Percentiles rank a stretch among this genome's conserved stretches.
phyloP scores from a whole-genome alignment of 768 basidiomycete genomes.

The Leccinum uliginosum region DNA sequence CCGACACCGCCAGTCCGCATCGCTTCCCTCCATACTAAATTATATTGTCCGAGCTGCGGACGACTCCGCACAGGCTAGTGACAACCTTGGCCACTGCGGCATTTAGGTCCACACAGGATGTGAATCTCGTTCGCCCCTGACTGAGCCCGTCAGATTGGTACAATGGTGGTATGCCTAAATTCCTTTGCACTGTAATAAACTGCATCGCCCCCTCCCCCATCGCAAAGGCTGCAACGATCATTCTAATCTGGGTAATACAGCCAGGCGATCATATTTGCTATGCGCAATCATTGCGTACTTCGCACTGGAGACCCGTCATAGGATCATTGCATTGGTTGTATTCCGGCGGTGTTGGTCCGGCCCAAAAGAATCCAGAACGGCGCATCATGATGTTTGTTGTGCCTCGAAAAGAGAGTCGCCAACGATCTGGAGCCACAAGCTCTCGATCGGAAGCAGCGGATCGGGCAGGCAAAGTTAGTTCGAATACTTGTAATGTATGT shows the following conservation, averaged over 20 bases:
- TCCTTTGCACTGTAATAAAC: neutral
- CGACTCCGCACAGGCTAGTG: too few relatives aligned
- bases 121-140: too few relatives aligned
- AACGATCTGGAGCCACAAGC: too few relatives aligned
- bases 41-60: too few relatives aligned
- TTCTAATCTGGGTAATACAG: neutral
- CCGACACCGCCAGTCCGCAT: too few relatives aligned
- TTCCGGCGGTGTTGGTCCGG: neutral
- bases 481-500: neutral
- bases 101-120: too few relatives aligned
- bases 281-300: neutral
- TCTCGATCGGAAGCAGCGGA: too few relatives aligned
- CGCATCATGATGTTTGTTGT: neutral
- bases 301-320: neutral
- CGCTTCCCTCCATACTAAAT: too few relatives aligned
- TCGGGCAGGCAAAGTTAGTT: too few relatives aligned
- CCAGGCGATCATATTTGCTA: neutral
- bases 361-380: neutral
- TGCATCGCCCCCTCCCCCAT: neutral
- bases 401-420: neutral
- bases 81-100: too few relatives aligned
- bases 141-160: neutral
- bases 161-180: neutral
- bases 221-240: neutral
- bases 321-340: neutral